phyloP scores from a whole-genome alignment of 768 basidiomycete genomes.

The Tulasnella sp. region DNA sequence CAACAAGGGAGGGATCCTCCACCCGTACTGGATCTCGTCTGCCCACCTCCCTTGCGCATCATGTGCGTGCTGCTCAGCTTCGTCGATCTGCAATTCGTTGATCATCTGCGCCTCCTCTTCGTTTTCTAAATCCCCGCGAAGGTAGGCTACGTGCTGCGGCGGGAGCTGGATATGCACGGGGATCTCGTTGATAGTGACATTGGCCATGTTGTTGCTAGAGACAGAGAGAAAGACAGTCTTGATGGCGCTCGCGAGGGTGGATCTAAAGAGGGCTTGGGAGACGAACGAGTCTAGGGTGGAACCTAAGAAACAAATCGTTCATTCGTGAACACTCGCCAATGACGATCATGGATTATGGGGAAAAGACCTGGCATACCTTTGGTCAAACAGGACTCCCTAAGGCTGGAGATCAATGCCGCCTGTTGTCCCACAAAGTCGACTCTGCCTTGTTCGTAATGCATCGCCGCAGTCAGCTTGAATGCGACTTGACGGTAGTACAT shows the following conservation, averaged over 20 bases:
- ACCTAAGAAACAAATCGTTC: slow-evolving; percentile 22
- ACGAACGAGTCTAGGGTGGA: slow-evolving; percentile 24
- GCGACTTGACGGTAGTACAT: slow-evolving; percentile 81
- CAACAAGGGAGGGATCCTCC: slow-evolving; percentile 58
- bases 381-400: slow-evolving; percentile 60
- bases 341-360: slow-evolving; percentile 32
- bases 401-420: slow-evolving; percentile 54
- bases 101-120: slow-evolving; percentile 48
- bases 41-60: slow-evolving; percentile 47
- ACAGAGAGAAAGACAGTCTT: slow-evolving; percentile 69
- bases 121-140: slow-evolving; percentile 38
- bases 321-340: too few species aligned
- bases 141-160: slow-evolving; percentile 60
- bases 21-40: slow-evolving; percentile 55
- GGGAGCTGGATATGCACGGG: slow-evolving; percentile 82
- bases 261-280: slow-evolving; percentile 46
- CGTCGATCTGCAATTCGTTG: slow-evolving; percentile 22
- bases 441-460: slow-evolving; percentile 83
- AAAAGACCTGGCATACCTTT: slow-evolving; percentile 38
- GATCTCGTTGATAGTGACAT: slow-evolving; percentile 65
- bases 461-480: slow-evolving; percentile 82
- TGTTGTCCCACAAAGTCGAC: slow-evolving; percentile 79
- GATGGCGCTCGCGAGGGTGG: slow-evolving; percentile 71
- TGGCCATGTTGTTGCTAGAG: slow-evolving; percentile 63
- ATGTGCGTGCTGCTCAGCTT: slow-evolving; percentile 39